Percentiles rank a stretch among this genome's conserved stretches.
Evolutionary conservation across 768 basidiomycete species (phyloP).

Genomic region (Amanita pallidorosea): DNA sequence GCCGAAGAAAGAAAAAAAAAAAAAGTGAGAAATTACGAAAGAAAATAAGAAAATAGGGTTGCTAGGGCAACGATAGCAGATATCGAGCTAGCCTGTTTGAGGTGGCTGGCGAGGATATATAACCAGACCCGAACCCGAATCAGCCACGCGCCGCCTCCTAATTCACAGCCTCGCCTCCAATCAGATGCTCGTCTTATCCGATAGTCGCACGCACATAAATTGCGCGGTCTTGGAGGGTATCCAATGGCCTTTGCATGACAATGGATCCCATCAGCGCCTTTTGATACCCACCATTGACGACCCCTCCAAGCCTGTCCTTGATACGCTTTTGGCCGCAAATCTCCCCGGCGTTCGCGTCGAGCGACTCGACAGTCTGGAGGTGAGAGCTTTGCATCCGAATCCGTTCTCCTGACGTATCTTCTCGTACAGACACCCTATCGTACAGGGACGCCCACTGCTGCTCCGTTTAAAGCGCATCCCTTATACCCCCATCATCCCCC

Average conservation of each 20-base stretch:
- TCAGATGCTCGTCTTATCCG: too few species aligned
- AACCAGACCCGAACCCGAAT: too few species aligned
- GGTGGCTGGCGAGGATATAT: too few species aligned
- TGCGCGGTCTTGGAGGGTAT: too few species aligned
- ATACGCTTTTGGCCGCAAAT: not conserved
- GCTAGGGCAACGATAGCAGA: too few species aligned
- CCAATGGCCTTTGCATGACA: too few species aligned
- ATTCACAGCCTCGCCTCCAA: not conserved
- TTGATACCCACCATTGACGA: not conserved
- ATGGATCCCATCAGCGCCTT: not conserved
- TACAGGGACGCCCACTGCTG: not conserved
- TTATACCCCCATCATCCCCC: not conserved
- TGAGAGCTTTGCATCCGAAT: not conserved
- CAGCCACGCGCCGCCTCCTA: too few species aligned
- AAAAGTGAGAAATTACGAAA: too few species aligned
- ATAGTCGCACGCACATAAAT: too few species aligned
- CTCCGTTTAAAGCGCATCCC: not conserved
- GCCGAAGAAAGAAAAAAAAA: too few species aligned
- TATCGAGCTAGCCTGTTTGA: too few species aligned
- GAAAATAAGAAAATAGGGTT: too few species aligned
- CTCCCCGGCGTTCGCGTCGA: not conserved
- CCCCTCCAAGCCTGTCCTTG: not conserved
- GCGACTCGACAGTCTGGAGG: not conserved
- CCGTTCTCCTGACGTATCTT: not conserved
- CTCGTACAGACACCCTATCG: not conserved